Evolutionary conservation across 768 basidiomycete species (phyloP).

Genomic region (Calocybe gangraenosa): DNA sequence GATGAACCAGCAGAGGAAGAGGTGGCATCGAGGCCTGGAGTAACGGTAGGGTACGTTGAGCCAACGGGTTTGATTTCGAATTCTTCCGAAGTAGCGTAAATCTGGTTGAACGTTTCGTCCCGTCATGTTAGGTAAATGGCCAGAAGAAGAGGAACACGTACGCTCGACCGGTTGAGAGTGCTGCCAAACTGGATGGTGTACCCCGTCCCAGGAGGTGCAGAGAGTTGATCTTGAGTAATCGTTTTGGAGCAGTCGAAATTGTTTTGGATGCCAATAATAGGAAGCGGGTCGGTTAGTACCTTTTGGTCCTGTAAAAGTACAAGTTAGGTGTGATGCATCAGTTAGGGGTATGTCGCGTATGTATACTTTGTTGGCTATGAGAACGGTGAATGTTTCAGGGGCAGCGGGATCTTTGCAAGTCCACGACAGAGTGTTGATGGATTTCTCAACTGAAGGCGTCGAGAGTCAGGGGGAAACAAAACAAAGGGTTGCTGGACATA

Average conservation of each 20-base stretch:
- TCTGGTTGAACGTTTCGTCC: slow-evolving; percentile 30
- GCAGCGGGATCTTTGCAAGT: slow-evolving; percentile 39
- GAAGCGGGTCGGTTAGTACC: slow-evolving; percentile 35
- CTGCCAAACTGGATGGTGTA: slow-evolving; percentile 52
- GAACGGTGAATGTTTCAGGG: slow-evolving; percentile 41
- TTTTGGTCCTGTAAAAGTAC: slow-evolving; percentile 23
- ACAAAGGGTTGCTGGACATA: slow-evolving; percentile 26
- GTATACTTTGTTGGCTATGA: slow-evolving; percentile 39
- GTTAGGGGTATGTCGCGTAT: not conserved
- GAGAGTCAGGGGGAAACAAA: not conserved
- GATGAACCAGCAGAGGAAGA: not conserved
- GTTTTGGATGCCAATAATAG: slow-evolving; percentile 46
- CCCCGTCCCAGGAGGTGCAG: slow-evolving; percentile 35
- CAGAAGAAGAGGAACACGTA: slow-evolving; percentile 26
- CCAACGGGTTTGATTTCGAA: slow-evolving; percentile 46
- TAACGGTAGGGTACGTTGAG: slow-evolving; percentile 15
- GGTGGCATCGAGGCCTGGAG: slow-evolving; percentile 1
- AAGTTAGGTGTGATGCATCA: not conserved
- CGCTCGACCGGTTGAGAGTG: slow-evolving; percentile 46
- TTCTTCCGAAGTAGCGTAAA: slow-evolving; percentile 48
- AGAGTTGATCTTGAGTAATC: slow-evolving; percentile 43
- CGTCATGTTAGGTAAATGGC: not conserved
- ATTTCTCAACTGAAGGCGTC: slow-evolving; percentile 43
- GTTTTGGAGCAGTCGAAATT: slow-evolving; percentile 58
- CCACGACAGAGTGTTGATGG: slow-evolving; percentile 59